These are phyloP conservation scores for Moesziomyces parantarcticus DNA, from an alignment of 1,284 basidiomycete genomes.

Conservation along the genomic window DNA sequence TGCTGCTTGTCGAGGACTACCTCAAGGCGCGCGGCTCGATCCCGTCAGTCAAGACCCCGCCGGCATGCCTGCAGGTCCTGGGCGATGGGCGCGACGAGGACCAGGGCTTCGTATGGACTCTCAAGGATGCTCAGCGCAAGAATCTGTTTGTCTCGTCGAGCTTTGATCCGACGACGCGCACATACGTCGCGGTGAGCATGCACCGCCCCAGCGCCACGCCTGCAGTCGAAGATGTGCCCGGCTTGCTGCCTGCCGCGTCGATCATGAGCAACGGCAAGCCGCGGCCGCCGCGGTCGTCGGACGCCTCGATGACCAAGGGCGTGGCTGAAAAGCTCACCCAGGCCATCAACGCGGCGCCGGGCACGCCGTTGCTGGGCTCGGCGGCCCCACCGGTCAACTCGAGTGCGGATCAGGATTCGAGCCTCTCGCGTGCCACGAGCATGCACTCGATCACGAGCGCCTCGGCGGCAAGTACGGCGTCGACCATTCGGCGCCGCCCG, in stretches of 20 bases:
- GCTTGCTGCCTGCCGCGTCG: constrained; percentile 29
- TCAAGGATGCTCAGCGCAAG: constrained; percentile 40
- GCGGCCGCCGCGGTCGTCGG: constrained; percentile 32
- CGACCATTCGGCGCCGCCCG: constrained; percentile 40
- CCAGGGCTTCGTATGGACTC: constrained; percentile 42
- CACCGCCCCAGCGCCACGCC: constrained; percentile 16
- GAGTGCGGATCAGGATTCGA: constrained; percentile 21
- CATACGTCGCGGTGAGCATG: constrained; percentile 31
- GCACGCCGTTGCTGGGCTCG: constrained; percentile 23
- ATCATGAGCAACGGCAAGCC: constrained; percentile 16
- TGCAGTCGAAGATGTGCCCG: not conserved
- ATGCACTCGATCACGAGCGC: constrained; percentile 47
- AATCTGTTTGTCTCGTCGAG: constrained; percentile 42
- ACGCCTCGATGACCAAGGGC: constrained; percentile 48
- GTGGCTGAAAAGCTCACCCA: constrained; percentile 39
- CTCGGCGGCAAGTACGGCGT: constrained; percentile 16
- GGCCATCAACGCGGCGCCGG: constrained; percentile 33
- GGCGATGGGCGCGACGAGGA: constrained; percentile 64
- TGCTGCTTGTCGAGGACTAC: constrained; percentile 65
- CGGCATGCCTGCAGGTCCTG: constrained; percentile 55
- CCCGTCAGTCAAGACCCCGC: constrained; percentile 59
- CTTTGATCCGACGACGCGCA: constrained; percentile 41
- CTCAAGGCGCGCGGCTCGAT: constrained; percentile 64
- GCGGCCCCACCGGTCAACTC: constrained; percentile 30
- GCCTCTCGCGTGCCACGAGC: constrained; percentile 48